Conservation (phyloP, 805 yeast genomes). For the Priceomyces medius region DNA sequence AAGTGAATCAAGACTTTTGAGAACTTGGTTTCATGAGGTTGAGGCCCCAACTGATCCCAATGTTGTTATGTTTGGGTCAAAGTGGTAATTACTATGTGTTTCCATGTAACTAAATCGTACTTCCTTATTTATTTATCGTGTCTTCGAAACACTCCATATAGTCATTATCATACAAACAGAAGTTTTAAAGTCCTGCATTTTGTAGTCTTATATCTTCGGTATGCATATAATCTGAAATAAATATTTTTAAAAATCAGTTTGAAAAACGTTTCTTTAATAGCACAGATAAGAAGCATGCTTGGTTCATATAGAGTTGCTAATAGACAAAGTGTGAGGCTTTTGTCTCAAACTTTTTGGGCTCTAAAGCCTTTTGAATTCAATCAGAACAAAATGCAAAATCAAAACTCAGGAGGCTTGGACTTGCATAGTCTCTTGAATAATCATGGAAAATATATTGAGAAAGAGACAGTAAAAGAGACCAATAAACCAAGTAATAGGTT, state of each 20-base stretch:
- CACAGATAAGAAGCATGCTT: neutral
- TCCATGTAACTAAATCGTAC: too few relatives aligned
- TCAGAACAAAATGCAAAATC: neutral
- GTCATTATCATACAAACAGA: too few relatives aligned
- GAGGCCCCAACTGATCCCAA: slow-evolving; percentile 51
- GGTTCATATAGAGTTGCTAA: neutral
- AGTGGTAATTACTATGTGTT: slow-evolving; percentile 57
- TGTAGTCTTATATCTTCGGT: too few relatives aligned
- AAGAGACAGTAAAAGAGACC: neutral
- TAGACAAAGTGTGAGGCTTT: neutral
- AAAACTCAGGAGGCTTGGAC: neutral
- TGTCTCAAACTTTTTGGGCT: slow-evolving; percentile 1
- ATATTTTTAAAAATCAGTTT: too few relatives aligned
- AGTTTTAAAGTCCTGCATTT: too few relatives aligned
- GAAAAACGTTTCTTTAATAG: neutral
- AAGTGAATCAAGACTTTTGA: slow-evolving; percentile 36
- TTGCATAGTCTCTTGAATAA: neutral
- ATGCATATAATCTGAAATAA: too few relatives aligned
- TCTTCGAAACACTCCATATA: too few relatives aligned
- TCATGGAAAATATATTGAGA: neutral
- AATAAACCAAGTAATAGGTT: slow-evolving; percentile 3
- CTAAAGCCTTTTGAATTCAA: slow-evolving; percentile 8
- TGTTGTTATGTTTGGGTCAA: slow-evolving; percentile 51
- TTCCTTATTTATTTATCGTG: too few relatives aligned
- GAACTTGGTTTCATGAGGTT: slow-evolving; percentile 49